Evolutionary conservation across 2,329 filamentous ascomycete genomes (phyloP).

Genomic region (Fusarium sp.): DNA sequence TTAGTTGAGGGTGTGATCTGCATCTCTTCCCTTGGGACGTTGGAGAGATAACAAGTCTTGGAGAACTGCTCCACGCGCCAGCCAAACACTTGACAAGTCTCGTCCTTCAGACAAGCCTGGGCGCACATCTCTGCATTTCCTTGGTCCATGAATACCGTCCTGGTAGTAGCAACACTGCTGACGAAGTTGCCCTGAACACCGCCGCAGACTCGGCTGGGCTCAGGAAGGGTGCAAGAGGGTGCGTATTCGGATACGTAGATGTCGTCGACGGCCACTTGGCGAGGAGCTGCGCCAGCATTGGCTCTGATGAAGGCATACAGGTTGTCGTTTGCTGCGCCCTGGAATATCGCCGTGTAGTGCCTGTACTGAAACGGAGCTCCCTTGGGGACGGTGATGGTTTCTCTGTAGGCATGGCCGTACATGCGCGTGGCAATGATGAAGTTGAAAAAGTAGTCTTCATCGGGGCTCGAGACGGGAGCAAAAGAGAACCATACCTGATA

Average conservation of each 20-base stretch:
- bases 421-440: neutral
- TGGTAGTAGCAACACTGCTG: neutral
- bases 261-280: constrained; percentile 6
- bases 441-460: neutral
- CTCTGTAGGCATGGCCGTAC: neutral
- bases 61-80: neutral
- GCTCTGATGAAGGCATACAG: neutral
- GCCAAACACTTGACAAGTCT: constrained; percentile 5
- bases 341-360: neutral
- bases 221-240: constrained; percentile 1
- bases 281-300: neutral
- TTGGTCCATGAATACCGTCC: neutral
- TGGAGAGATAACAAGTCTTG: neutral
- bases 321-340: neutral
- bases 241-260: constrained; percentile 11
- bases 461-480: constrained; percentile 1
- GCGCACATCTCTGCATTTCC: constrained; percentile 8
- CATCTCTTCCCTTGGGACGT: neutral
- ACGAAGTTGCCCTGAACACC: neutral
- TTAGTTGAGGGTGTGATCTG: neutral
- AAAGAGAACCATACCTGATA: constrained; percentile 6
- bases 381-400: neutral
- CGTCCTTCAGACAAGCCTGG: neutral
- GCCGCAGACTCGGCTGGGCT: neutral
- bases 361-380: constrained; percentile 7